These are phyloP conservation scores for Leptographium procerum DNA, from an alignment of 2,329 filamentous ascomycete species.

Conservation along the genomic window DNA sequence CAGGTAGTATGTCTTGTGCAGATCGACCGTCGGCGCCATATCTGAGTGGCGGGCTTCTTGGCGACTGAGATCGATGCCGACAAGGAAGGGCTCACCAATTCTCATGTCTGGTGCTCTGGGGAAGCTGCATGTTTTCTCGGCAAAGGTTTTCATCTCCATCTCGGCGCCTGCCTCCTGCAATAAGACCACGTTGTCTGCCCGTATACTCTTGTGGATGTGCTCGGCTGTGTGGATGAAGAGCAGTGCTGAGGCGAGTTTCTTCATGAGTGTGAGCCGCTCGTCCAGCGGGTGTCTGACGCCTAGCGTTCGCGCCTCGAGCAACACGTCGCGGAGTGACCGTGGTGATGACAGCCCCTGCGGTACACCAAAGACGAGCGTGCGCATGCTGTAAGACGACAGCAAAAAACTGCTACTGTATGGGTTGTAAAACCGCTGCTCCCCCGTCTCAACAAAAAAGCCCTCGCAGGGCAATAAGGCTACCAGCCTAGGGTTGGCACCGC, in stretches of 20 bases:
- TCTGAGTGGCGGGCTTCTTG: background rate
- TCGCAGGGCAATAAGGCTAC: background rate
- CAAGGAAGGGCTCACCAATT: background rate
- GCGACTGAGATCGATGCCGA: background rate
- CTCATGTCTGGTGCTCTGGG: background rate
- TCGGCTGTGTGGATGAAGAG: constrained; percentile 2
- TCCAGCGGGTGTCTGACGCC: background rate
- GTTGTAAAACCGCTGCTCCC: background rate
- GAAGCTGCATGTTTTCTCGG: background rate
- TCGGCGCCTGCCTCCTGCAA: background rate
- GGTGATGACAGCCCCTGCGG: background rate
- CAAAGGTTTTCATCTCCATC: background rate
- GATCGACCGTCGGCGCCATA: background rate
- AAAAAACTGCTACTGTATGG: background rate
- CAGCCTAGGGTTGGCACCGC: background rate
- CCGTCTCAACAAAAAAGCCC: background rate
- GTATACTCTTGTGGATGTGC: constrained; percentile 2
- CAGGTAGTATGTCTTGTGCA: background rate
- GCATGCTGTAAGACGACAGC: background rate
- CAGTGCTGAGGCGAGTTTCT: background rate
- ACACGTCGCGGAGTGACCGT: background rate
- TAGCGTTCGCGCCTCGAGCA: background rate
- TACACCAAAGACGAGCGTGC: background rate
- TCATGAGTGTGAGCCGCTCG: background rate
- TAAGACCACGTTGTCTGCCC: background rate